A percentile compares a stretch with the other conserved stretches of the same genome.
phyloP scores from a whole-genome alignment of 257 asterid species.

The Jacaranda mimosifolia region DNA sequence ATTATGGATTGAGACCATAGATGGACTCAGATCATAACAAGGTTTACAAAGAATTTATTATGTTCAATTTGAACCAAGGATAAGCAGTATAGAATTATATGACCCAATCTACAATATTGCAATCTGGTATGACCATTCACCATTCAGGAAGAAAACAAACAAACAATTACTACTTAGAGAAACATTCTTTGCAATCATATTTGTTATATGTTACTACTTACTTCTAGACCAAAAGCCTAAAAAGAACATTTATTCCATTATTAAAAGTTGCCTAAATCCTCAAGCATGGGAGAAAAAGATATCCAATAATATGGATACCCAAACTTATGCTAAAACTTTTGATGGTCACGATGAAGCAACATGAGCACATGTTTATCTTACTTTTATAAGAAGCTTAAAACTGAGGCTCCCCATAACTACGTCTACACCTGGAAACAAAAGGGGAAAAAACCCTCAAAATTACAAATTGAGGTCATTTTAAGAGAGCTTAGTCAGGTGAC shows the following conservation, averaged over 20 bases:
- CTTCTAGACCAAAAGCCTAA: conserved; percentile 11
- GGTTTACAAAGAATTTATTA: neutral
- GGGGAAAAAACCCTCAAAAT: neutral
- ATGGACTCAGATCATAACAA: neutral
- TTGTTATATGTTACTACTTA: neutral
- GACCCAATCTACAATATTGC: neutral
- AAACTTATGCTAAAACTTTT: neutral
- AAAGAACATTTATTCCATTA: neutral
- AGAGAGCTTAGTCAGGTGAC: neutral
- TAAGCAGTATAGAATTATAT: neutral
- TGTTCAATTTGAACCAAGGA: neutral
- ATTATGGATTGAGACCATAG: neutral
- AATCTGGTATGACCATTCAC: neutral
- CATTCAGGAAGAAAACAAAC: conserved; percentile 4
- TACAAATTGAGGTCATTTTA: neutral
- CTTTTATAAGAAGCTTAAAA: conserved; percentile 3
- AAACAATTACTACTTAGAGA: neutral
- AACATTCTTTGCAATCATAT: neutral
- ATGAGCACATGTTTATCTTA: neutral
- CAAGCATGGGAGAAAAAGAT: conserved; percentile 7
- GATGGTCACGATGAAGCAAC: neutral
- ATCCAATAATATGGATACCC: neutral
- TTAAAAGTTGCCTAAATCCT: neutral
- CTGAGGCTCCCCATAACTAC: neutral
- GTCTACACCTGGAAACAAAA: neutral